A percentile compares a stretch with the other conserved stretches of the same genome.
Conservation (phyloP, 441 rosid species). For the Syzygium malaccense region DNA sequence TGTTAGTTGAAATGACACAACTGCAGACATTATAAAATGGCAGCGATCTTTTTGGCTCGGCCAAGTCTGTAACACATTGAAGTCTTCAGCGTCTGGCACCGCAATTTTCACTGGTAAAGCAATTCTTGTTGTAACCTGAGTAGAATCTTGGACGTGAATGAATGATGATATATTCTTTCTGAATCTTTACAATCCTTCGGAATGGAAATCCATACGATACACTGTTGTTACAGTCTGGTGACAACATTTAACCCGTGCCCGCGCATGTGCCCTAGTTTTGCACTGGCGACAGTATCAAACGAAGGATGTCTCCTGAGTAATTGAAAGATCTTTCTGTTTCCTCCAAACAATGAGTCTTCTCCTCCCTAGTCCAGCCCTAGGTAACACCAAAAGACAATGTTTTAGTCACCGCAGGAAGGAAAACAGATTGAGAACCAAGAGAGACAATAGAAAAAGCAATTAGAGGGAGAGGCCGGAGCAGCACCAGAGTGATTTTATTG, state of each 20-base stretch:
- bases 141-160: background rate
- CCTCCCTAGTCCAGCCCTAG: conserved; percentile 84
- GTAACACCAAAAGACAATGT: background rate
- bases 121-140: background rate
- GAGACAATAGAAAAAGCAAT: background rate
- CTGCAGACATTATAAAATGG: background rate
- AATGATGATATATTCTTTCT: background rate
- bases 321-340: conserved; percentile 92
- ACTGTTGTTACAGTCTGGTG: background rate
- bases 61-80: background rate
- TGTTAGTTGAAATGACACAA: background rate
- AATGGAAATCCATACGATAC: background rate
- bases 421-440: background rate
- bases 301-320: conserved; percentile 80
- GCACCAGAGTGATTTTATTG: conserved; percentile 73
- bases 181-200: background rate
- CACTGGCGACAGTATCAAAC: conserved; percentile 43
- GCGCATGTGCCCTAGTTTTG: background rate
- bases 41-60: background rate
- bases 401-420: background rate
- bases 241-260: background rate
- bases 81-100: background rate
- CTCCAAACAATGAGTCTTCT: conserved; percentile 86
- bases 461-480: background rate
- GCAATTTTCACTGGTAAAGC: background rate